Evolutionary conservation across 768 basidiomycete species (phyloP).

Genomic region (Amylocystis lapponica): DNA sequence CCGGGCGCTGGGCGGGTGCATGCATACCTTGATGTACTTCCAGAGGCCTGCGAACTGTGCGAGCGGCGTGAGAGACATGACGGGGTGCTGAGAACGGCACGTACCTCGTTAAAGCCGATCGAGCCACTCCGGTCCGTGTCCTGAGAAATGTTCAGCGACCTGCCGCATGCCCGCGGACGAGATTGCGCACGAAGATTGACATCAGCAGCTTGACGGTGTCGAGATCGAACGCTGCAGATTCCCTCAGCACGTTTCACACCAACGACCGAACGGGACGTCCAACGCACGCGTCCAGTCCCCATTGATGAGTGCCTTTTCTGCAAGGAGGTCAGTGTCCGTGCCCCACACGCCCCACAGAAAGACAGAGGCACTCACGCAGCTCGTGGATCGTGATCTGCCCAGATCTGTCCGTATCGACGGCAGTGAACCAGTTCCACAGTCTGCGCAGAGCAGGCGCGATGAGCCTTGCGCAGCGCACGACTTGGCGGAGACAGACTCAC

Average conservation of each 20-base stretch:
- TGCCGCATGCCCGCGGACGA: background rate
- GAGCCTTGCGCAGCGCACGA: background rate
- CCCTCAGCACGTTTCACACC: background rate
- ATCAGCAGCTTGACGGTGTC: slow-evolving; percentile 85
- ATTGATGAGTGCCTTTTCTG: slow-evolving; percentile 45
- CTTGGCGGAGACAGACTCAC: slow-evolving; percentile 35
- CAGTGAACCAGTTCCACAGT: slow-evolving; percentile 66
- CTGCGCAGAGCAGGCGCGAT: slow-evolving; percentile 28
- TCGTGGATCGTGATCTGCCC: slow-evolving; percentile 60
- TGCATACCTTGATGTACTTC: slow-evolving; percentile 67
- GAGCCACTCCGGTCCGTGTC: slow-evolving; percentile 74
- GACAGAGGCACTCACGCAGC: slow-evolving; percentile 50
- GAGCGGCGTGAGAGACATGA: background rate
- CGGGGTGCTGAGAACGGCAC: slow-evolving; percentile 8
- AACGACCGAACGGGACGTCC: no score
- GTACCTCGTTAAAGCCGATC: slow-evolving; percentile 73
- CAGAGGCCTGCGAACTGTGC: slow-evolving; percentile 67
- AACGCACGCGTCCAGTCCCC: slow-evolving; percentile 77
- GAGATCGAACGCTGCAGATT: slow-evolving; percentile 62
- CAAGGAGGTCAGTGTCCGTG: background rate
- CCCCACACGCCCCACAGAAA: slow-evolving; percentile 21
- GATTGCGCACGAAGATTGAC: slow-evolving; percentile 62
- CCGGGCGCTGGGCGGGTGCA: background rate
- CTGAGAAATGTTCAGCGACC: slow-evolving; percentile 19
- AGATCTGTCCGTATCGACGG: slow-evolving; percentile 67